Evolutionary conservation across 2,329 filamentous ascomycete genomes (phyloP).

Genomic region (Alternaria conjuncta): DNA sequence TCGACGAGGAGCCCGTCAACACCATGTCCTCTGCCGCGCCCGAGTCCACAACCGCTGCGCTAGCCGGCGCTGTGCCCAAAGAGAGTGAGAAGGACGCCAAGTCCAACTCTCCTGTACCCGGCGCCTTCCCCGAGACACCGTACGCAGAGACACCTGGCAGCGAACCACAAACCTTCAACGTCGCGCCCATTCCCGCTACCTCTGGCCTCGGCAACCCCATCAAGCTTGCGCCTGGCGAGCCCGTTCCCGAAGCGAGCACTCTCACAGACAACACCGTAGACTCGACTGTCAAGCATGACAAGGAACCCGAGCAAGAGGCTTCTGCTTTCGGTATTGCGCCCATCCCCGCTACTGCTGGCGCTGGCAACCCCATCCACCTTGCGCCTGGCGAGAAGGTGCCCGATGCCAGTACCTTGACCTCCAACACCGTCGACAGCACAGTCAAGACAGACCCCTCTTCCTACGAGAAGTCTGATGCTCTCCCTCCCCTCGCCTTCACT

Average conservation of each 20-base stretch:
- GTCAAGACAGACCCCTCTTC: slow-evolving; percentile 73
- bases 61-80: slow-evolving; percentile 71
- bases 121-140: slow-evolving; percentile 77
- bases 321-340: slow-evolving; percentile 63
- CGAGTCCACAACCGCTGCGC: slow-evolving; percentile 71
- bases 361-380: slow-evolving; percentile 80
- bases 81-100: slow-evolving; percentile 50
- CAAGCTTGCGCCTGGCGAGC: slow-evolving; percentile 77
- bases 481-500: slow-evolving; percentile 54
- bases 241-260: slow-evolving; percentile 71
- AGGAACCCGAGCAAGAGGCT: slow-evolving; percentile 40
- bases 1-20: slow-evolving; percentile 53
- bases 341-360: slow-evolving; percentile 63
- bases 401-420: slow-evolving; percentile 66
- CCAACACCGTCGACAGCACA: slow-evolving; percentile 71
- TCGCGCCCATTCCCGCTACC: slow-evolving; percentile 66
- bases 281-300: slow-evolving; percentile 54
- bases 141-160: slow-evolving; percentile 60
- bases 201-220: slow-evolving; percentile 76
- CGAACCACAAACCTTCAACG: slow-evolving; percentile 56
- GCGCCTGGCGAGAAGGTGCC: slow-evolving; percentile 83
- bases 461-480: slow-evolving; percentile 79
- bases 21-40: slow-evolving; percentile 73
- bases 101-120: slow-evolving; percentile 57
- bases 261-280: slow-evolving; percentile 75